Base-by-base conservation (phyloP, 371 early-diverging fungal genomes). In the Mucor racemosus region DNA sequence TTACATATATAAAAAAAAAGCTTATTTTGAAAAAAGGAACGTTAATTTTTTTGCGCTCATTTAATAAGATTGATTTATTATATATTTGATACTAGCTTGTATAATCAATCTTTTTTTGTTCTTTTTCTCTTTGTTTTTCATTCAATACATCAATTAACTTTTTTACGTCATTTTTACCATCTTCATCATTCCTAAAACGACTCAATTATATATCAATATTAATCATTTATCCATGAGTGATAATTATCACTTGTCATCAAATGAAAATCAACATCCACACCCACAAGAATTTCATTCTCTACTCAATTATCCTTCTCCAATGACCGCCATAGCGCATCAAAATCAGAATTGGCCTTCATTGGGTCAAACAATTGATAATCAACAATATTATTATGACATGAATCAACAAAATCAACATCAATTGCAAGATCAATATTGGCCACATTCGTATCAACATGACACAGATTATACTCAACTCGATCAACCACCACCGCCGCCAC, bases 11-110 rank as follows among this genome's bases (percentile, higher is more conserved):
- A 63, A 31, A 7, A 7, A 50, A 59, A 62, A 62, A 62, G 63
- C 54, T 64, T 56, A 56, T 64, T 62, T 57, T n/a, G 19, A 36
- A 44, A 64, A 64, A 42, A 42, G 44, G 57, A 64, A 57, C 64
- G 64, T 57, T 1, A 26, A 44, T 19, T 56, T 64, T 64, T 64
- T 57, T 57, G 44, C 35, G 35, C 39, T 42, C 36, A 40, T 46
- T 64, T 57, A 42, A 54, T 40, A 50, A 46, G 46, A 17, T 26
- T 53, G 31, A 53, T 53, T 53, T 53, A 53, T 53, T 53, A 53
- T 53, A 53, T 53, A 53, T 53, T 53, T 53, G 0, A 53, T 31
- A 53, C 53, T 53, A 31, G 21, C 31, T n/a, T 36, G 11, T 39
- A 36, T 36, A 38, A 39, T 54, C 9, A 38, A 33, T 38, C 36